Base-by-base conservation (phyloP, 139 green algal genomes). In the Coelastrella sp. region DNA sequence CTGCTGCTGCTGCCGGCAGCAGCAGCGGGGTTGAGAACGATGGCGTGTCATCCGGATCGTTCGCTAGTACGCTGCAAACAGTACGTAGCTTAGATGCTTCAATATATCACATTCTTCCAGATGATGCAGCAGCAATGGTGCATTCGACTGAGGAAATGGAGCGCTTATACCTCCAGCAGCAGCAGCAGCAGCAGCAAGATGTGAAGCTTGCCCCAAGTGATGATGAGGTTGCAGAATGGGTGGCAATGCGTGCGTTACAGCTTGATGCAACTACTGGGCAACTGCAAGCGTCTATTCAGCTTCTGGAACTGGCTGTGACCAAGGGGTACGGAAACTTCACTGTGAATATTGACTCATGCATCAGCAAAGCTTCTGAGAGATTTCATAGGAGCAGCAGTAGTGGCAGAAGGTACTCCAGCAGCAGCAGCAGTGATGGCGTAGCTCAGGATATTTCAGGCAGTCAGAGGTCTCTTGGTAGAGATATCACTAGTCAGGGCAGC, bases 291-390 rank as follows among this genome's bases (percentile, higher is more conserved):
- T 64, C 59, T 2, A 4, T 73, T 27, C 60, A 74, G 60, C 60
- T 84, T 27, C 78, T 84, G 21, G 78, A 84, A 43, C n/a, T 84
- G n/a, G 78, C 78, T 25, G 75, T 72, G 1, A 23, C 6, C 34
- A 69, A 69, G 35, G 75, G 75, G 8, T 82, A 82, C 27, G 75
- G 40, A 8, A 38, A 35, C 53, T 59, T 69, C 75, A 57, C 13
- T 7, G 51, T 71, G 2, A 32, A 76, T 11, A 32, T 76, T 11
- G 25, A 23, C 64, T 45, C 27, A n/a, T 45, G 64, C 67, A 63
- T 5, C 5, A 11, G 23, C 3, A 3, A 50, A 3, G 43, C 32
- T 17, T 15, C 38, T 60, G 40, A 40, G 69, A 76, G 35, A 11
- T 34, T 40, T 50, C 48, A 78, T 3, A 21, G 48, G 48, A 81